Evolutionary conservation across 2,329 filamentous ascomycete species (phyloP).

Genomic region (Fusarium graminum): DNA sequence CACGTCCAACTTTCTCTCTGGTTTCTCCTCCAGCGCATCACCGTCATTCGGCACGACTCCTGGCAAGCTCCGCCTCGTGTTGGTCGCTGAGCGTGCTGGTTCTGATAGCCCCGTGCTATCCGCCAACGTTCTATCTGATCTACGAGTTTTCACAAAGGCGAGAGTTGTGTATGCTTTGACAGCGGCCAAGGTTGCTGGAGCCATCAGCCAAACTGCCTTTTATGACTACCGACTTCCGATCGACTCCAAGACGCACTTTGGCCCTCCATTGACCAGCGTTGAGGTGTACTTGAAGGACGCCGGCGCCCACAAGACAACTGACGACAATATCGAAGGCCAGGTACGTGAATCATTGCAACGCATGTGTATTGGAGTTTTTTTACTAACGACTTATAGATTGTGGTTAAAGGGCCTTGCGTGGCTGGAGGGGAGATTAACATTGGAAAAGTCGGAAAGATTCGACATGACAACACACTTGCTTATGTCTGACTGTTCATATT

Average conservation of each 20-base stretch:
- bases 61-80: constrained; percentile 84
- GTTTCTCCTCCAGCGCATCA: constrained; percentile 68
- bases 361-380: no score
- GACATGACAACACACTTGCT: constrained; percentile 79
- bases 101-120: constrained; percentile 73
- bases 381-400: constrained; percentile 64
- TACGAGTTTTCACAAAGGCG: constrained; percentile 84
- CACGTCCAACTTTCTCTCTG: constrained; percentile 63
- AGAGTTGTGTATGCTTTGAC: constrained; percentile 89
- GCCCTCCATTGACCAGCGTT: constrained; percentile 81
- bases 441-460: constrained; percentile 73
- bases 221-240: constrained; percentile 82
- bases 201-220: constrained; percentile 86
- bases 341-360: constrained; percentile 59
- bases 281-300: constrained; percentile 81
- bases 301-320: constrained; percentile 70
- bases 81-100: constrained; percentile 80
- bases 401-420: constrained; percentile 80
- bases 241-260: constrained; percentile 73
- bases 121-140: constrained; percentile 78
- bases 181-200: constrained; percentile 85
- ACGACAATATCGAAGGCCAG: constrained; percentile 72
- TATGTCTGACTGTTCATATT: constrained; percentile 56
- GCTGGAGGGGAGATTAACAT: constrained; percentile 74
- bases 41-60: constrained; percentile 71